Evolutionary conservation across 1,139 yeast species (phyloP), one percentile per base, ranked within the genome.

Genomic region (Saccharomyces pastorianus): DNA sequence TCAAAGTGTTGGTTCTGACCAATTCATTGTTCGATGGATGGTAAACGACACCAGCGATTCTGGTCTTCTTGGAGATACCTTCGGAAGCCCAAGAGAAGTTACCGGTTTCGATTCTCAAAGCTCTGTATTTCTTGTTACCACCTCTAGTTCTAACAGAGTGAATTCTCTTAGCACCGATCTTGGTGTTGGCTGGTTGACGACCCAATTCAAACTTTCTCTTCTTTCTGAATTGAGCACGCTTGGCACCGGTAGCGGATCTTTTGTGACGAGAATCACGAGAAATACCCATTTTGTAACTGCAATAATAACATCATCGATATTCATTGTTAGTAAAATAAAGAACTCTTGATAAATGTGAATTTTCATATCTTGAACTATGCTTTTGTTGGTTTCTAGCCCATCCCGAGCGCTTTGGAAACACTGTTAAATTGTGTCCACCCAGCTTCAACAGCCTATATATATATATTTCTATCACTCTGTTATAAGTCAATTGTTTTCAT

Each of bases 241-340:
- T 91, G 78, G 99, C 99, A 86, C 99, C 99, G 76, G 99, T 91
- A 79, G 96, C 96, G 73, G 97, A 82, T 82, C 99, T 95, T 88
- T 93, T 93, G 90, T 93, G 99, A 84, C 97, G 96, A 79, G 99
- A 91, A 84, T 93, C 99, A 86, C 99, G 95, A 81, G 98, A 91
- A 88, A 93, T 93, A 91, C 99, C 98, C 99, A 93, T 93, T 71
- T 73, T 80, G 73, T 54, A 52, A 60, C 62, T 55, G 57, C 49
- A 52, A 48, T 44, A 50, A 44, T 48, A 27, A 5, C 0, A 4
- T 38, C 44, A 38, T 7, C 4, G 44, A 17, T 5, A 6, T 17
- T 20, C 23, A 20, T 38, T 17, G 44, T 38, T 42, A 48, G 41
- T 13, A 46, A 20, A 38, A 38, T 9, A 38, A 23, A 31, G 23